Evolutionary conservation across 1,139 yeast species (phyloP).

Genomic region (Pneumocystis murina): DNA sequence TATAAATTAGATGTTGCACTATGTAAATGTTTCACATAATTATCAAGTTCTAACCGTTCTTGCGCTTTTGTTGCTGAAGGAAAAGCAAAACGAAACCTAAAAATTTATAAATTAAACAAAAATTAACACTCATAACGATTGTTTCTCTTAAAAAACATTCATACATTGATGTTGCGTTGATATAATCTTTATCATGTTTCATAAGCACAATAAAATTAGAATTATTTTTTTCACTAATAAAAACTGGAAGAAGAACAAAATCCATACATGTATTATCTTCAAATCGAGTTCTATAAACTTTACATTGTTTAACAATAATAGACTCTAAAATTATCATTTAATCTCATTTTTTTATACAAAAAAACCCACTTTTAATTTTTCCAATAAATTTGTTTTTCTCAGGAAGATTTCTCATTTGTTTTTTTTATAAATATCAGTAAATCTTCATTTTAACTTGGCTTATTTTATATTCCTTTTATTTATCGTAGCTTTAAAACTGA

Average conservation of each 20-base stretch:
- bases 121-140: background rate
- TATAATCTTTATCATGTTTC: slow-evolving; percentile 5
- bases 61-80: background rate
- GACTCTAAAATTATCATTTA: background rate
- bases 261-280: slow-evolving; percentile 4
- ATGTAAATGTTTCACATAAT: slow-evolving; percentile 5
- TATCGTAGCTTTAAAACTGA: too few species aligned
- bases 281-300: slow-evolving; percentile 8
- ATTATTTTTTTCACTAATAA: slow-evolving; percentile 3
- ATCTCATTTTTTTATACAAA: background rate
- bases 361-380: background rate
- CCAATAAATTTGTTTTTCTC: background rate
- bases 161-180: slow-evolving; percentile 10
- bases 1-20: slow-evolving; percentile 7
- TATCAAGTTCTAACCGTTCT: slow-evolving; percentile 4
- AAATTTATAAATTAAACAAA: background rate
- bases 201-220: slow-evolving; percentile 7
- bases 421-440: background rate
- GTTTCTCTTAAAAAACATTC: background rate
- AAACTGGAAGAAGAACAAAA: slow-evolving; percentile 8
- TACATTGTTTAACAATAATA: slow-evolving; percentile 2
- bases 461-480: background rate
- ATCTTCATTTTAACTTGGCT: background rate
- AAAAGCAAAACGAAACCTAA: background rate
- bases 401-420: background rate